Conservation (phyloP, 2,329 filamentous ascomycete genomes). For the Botrytis byssoidea region DNA sequence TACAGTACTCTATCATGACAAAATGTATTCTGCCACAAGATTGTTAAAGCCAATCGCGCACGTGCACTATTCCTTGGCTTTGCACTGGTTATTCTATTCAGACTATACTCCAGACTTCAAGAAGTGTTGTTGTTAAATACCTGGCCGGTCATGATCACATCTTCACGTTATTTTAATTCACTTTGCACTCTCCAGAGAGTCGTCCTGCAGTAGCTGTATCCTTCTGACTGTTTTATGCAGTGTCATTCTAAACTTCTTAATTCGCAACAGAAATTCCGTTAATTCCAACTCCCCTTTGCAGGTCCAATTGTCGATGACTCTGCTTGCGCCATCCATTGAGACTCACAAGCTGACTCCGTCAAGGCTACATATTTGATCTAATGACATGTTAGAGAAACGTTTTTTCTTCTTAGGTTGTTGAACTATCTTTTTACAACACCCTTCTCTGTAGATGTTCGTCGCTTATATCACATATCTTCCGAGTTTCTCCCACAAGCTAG, state of each 20-base stretch:
- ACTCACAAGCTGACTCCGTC: neutral
- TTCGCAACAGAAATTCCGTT: neutral
- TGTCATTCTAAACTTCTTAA: neutral
- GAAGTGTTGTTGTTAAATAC: neutral
- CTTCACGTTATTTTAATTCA: neutral
- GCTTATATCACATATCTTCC: too few species aligned
- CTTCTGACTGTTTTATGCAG: neutral
- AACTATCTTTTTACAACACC: neutral
- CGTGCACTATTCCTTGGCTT: neutral
- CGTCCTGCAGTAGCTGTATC: neutral
- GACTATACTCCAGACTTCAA: neutral
- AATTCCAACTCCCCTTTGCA: neutral
- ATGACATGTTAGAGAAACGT: neutral
- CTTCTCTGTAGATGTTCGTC: neutral
- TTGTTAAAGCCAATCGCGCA: neutral
- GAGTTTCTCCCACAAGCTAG: neutral
- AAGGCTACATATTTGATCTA: neutral
- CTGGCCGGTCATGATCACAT: neutral
- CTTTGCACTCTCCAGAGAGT: neutral
- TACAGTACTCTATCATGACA: slow-evolving; percentile 4
- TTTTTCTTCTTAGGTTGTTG: too few species aligned
- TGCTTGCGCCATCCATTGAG: neutral
- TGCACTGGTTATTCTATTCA: neutral
- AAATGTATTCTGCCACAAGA: neutral
- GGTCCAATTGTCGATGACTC: neutral